phyloP scores from a whole-genome alignment of 108 stramenopile species.

The Conticribra guillardii region DNA sequence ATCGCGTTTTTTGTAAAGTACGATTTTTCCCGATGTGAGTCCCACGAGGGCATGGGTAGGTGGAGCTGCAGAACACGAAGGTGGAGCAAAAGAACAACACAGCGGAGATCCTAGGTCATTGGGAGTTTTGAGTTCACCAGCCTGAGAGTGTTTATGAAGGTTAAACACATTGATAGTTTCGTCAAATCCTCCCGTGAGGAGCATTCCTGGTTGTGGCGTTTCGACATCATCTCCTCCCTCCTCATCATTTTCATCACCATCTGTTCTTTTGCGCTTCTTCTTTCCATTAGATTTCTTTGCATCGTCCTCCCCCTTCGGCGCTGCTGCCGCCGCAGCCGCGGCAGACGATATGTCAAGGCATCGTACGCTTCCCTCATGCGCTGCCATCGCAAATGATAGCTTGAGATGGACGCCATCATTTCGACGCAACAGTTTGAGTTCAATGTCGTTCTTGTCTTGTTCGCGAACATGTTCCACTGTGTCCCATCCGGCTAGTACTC shows the following conservation, averaged over 20 bases:
- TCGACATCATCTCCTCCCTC: neutral
- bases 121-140: slow-evolving; percentile 82
- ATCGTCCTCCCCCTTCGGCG: neutral
- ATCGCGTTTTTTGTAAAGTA: slow-evolving; percentile 86
- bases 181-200: slow-evolving; percentile 85
- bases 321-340: neutral
- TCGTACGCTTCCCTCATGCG: slow-evolving; percentile 80
- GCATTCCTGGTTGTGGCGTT: slow-evolving; percentile 57
- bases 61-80: slow-evolving; percentile 27
- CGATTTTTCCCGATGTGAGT: slow-evolving; percentile 73
- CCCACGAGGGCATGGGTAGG: slow-evolving; percentile 84
- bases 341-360: slow-evolving; percentile 62
- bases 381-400: slow-evolving; percentile 78
- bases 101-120: slow-evolving; percentile 79
- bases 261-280: slow-evolving; percentile 12
- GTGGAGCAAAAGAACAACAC: slow-evolving; percentile 83
- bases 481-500: slow-evolving; percentile 91
- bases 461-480: slow-evolving; percentile 35
- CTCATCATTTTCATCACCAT: slow-evolving; percentile 5
- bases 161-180: slow-evolving; percentile 64
- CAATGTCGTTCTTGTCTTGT: slow-evolving; percentile 28
- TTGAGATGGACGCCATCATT: slow-evolving; percentile 51
- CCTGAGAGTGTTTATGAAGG: slow-evolving; percentile 42
- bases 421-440: slow-evolving; percentile 21
- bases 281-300: neutral